Evolutionary conservation across 2,329 filamentous ascomycete species (phyloP), one percentile per base, ranked within the genome.

Genomic region (Diaporthe vexans): DNA sequence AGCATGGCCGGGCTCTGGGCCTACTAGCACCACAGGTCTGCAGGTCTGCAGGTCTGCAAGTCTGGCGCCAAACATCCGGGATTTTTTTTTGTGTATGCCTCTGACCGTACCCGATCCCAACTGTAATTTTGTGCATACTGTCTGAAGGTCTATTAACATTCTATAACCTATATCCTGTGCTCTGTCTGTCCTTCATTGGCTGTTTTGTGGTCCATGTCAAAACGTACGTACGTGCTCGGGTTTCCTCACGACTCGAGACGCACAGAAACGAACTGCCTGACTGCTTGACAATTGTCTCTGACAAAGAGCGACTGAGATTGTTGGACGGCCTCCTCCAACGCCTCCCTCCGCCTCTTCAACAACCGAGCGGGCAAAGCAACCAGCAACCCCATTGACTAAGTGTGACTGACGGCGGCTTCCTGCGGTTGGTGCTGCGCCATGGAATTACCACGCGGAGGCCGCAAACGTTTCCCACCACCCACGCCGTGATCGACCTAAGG

Each of bases 371-470:
- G 46, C 63, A 52, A 40, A n/a, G n/a, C n/a, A n/a, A n/a, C n/a
- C n/a, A n/a, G 48, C 40, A 43, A 43, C 13, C 6, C 33, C 29
- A 19, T 35, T 67, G 61, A 51, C 63, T 33, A 52, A 21, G 24
- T 48, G 26, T 48, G 26, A 65, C 48, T 9, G 63, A 52, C 48
- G 48, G 21, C 24, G 48, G 21, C 24, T 33, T 37, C 48, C 63
- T 68, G 48, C 48, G 63, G 63, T 54, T 54, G 63, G 63, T 35
- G 63, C 63, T 68, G 63, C 63, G 63, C 63, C 63, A 54, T 68
- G 24, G 35, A 40, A 11, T 19, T 37, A 67, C 29, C 46, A 67
- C 21, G 40, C 33, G 63, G 63, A 67, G 63, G 63, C 63, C 63
- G 46, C 63, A 67, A 52, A 15, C 46, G 33, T 68, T 17, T 68